phyloP scores from a whole-genome alignment of 1,284 basidiomycete species.

The Naganishia liquefaciens region DNA sequence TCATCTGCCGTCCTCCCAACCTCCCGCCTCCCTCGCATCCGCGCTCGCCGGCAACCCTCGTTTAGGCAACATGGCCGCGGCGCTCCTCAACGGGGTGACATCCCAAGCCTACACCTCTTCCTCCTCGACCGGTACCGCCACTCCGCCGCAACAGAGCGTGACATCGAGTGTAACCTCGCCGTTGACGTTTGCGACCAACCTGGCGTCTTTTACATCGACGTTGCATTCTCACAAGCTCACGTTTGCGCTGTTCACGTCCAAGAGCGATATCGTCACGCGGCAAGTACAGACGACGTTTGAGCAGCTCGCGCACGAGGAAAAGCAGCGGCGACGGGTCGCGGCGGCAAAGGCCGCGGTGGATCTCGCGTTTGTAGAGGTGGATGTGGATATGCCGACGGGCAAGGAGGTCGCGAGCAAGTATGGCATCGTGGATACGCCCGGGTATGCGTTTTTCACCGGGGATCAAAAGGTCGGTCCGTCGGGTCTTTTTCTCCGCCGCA shows the following conservation, averaged over 20 bases:
- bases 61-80: conserved; percentile 24
- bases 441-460: conserved; percentile 20
- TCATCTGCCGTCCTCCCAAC: no score
- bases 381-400: conserved; percentile 69
- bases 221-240: conserved; percentile 60
- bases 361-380: conserved; percentile 76
- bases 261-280: conserved; percentile 63
- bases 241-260: conserved; percentile 62
- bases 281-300: conserved; percentile 47
- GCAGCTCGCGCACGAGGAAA: conserved; percentile 42
- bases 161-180: conserved; percentile 57
- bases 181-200: conserved; percentile 64
- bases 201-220: conserved; percentile 60
- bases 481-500: no score
- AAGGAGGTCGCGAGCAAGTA: conserved; percentile 64
- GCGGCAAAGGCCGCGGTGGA: conserved; percentile 54
- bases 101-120: not conserved
- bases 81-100: conserved; percentile 28
- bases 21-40: not conserved
- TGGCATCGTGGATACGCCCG: conserved; percentile 55
- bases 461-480: conserved; percentile 8
- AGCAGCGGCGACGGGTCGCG: conserved; percentile 53
- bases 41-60: conserved; percentile 4
- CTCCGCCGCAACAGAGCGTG: conserved; percentile 59
- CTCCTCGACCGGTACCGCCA: conserved; percentile 27